phyloP scores from a whole-genome alignment of 306 rosid genomes.

The Gillenia trifoliata region DNA sequence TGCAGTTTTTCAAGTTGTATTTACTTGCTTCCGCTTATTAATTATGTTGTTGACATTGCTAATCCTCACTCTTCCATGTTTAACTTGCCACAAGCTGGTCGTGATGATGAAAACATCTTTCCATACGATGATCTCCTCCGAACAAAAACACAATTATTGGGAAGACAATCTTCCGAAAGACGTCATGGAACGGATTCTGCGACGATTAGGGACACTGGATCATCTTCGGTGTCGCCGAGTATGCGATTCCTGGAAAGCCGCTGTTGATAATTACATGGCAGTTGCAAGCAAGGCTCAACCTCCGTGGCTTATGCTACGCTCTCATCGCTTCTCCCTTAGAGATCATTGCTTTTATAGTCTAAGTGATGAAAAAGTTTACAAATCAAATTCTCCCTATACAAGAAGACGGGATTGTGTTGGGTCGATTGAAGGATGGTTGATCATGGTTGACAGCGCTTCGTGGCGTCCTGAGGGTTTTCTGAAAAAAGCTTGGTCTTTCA shows the following conservation, averaged over 20 bases:
- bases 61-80: background rate
- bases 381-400: background rate
- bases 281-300: background rate
- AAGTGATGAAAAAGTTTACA: background rate
- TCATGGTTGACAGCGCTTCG: background rate
- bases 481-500: background rate
- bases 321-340: background rate
- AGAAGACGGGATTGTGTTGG: background rate
- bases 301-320: background rate
- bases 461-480: background rate
- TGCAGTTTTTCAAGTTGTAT: background rate
- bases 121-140: background rate
- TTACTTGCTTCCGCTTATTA: background rate
- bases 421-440: background rate
- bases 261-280: background rate
- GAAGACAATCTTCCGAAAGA: background rate
- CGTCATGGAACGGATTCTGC: background rate
- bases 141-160: background rate
- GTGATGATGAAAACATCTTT: too few species aligned
- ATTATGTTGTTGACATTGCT: background rate
- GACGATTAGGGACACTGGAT: background rate
- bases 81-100: background rate
- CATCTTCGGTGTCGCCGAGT: background rate
- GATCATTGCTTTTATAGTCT: background rate
- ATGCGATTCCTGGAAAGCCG: background rate